Evolutionary conservation across 768 basidiomycete genomes (phyloP), one percentile per base, ranked within the genome.

Genomic region (Royoungia palumana): DNA sequence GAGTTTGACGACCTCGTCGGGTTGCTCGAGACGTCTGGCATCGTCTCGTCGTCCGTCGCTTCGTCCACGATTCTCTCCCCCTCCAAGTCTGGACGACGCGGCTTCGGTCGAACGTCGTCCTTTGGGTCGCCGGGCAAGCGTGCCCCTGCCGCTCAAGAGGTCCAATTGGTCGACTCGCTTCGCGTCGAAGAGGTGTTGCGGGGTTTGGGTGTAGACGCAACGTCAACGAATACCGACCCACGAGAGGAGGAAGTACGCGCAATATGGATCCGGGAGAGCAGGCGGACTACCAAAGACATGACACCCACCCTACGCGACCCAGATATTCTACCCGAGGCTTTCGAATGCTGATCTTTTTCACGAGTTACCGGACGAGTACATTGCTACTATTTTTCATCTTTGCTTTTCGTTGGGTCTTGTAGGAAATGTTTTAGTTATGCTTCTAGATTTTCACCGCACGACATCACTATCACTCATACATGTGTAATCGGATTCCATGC

Each of bases 1-100:
- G 89, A 91, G 57, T 90, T 93, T 54, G 71, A 75, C 0, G 89
- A 93, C 55, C 72, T 92, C 4, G 59, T 87, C 1, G 77, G 79
- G 21, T 70, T 91, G 41, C 69, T 93, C 32, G 89, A 93, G 67
- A 87, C 85, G 4, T 75, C 79, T 7, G 90, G 89, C 2, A 71
- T 89, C 7, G 67, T 86, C 9, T 71, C 74, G 0, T 55, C 53
- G n/a, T 56, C 41, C 54, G 76, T 4, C 68, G 11, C 70, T 64
- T 46, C 62, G 51, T 44, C 62, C 44, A 51, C 58, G 38, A 54
- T 66, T 19, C 53, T 68, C 5, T 70, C 75, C 8, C 72, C 78
- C 0, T 69, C 73, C 16, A 78, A 73, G 56, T 72, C 77, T 24
- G 73, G 73, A 51, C 79, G 75, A 39, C 76, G 80, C 30, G 64